Evolutionary conservation across 2,329 filamentous ascomycete genomes (phyloP), one percentile per base, ranked within the genome.

Genomic region (Keithomyces neogunnii): DNA sequence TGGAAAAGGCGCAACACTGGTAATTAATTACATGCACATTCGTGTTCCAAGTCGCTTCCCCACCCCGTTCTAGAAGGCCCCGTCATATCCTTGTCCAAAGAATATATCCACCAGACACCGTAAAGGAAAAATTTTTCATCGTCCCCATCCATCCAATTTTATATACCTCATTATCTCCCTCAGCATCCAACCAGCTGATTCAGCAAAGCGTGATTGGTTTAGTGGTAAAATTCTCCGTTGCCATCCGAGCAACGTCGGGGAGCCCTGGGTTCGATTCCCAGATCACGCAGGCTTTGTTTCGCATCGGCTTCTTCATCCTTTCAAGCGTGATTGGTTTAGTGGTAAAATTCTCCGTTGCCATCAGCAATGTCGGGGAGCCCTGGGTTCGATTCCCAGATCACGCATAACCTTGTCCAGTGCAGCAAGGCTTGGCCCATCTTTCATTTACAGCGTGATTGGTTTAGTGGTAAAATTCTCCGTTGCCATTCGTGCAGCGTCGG

Each of bases 181-280:
- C 11, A 10, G 0, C 3, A 11, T 4, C 3, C 29, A 48, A 47
- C 11, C 28, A 51, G 40, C 45, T 47, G 45, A 51, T 44, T 48
- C 36, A 44, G 45, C 45, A 46, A 45, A 5, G 51, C 55, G 55
- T 56, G 52, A 61, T 59, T 63, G 62, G 62, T 63, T 63, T 63
- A 63, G 61, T 62, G 62, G 61, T 63, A 62, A 63, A 63, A 63
- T 63, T 61, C 61, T 62, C 60, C 62, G 62, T 63, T 63, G 61
- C 62, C 62, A 63, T 62, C 50, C 44, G 53, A 19, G 19, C 56
- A 59, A 54, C 56, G 55, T 63, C 62, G 62, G 60, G 59, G 62
- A 61, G 61, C 61, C 59, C 61, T 60, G 61, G 60, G 60, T 63
- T 63, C 61, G 59, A 63, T 62, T 63, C 60, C 61, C 60, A 59